Base-by-base conservation (phyloP, 140 eudicot genomes). In the Stevia rebaudiana region DNA sequence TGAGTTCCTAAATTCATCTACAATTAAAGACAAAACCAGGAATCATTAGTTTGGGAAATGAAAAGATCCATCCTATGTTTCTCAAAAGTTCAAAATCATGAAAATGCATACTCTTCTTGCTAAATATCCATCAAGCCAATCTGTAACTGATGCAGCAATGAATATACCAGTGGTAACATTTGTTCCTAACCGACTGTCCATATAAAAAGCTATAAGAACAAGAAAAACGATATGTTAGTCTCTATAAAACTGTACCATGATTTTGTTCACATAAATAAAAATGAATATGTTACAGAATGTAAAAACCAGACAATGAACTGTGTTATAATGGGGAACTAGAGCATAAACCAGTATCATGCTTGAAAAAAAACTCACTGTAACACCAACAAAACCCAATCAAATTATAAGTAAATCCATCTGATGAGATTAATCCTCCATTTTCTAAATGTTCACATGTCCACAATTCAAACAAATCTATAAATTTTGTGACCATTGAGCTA, bases 81-180 rank as follows among this genome's bases (percentile, higher is more conserved):
- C 31, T 16, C 33, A 17, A 37, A 64, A 30, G 42, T 66, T 57
- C 8, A 74, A 16, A 24, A 48, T 18, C 64, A 69, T 28, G 28
- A 30, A 41, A 52, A 48, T 48, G 28, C 78, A 8, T 74, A 92
- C 98, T 88, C 84, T 85, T 67, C 98, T 74, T 35, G 98, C 98
- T 75, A 92, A 83, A 74, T 87, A 88, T n/a, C 98, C 98, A 79
- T 92, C 98, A 70, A 92, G 92, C 96, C 98, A 92, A 78, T 92
- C 98, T 12, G 98, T 92, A 66, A 88, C 80, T 55, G 98, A 90
- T 25, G 98, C 98, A 24, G 80, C 89, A 57, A 92, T 53, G 57
- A 92, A 92, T 47, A 92, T 92, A 48, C 86, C 77, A 0, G 96
- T 83, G 12, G 98, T 92, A 60, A 79, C 86, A 25, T 86, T 74